A percentile compares a stretch with the other conserved stretches of the same genome.
Evolutionary conservation across 2,329 filamentous ascomycete species (phyloP).

Genomic region (Pseudogymnoascus sp.): DNA sequence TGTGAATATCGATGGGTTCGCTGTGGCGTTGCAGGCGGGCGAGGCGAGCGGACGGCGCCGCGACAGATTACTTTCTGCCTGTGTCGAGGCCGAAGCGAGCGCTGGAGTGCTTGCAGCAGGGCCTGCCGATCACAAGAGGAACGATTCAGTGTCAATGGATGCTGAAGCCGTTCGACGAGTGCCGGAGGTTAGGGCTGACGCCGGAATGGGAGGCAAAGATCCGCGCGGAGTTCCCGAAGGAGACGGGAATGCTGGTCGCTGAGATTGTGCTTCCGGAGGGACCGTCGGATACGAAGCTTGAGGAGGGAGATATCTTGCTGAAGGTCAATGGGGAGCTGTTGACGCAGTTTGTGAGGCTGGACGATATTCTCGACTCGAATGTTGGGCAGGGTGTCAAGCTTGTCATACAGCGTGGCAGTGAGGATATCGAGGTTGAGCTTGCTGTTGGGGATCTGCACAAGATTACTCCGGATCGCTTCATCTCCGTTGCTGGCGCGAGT

Average conservation of each 20-base stretch:
- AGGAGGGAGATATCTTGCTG: conserved; percentile 89
- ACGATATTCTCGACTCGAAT: conserved; percentile 83
- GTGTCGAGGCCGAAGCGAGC: conserved; percentile 85
- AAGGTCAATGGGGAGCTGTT: conserved; percentile 91
- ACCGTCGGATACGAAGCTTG: conserved; percentile 76
- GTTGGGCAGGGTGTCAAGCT: conserved; percentile 74
- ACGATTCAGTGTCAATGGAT: conserved; percentile 99
- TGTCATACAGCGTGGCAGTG: conserved; percentile 79
- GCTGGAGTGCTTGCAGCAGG: conserved; percentile 74
- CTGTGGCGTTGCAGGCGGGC: conserved; percentile 88
- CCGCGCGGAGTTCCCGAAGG: conserved; percentile 76
- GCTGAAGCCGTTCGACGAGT: conserved; percentile 96
- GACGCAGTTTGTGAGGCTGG: conserved; percentile 85
- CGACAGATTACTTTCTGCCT: conserved; percentile 95
- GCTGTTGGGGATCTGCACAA: conserved; percentile 82
- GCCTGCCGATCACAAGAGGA: conserved; percentile 71
- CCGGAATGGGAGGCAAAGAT: conserved; percentile 81
- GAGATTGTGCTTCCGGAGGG: conserved; percentile 91
- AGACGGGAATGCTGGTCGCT: conserved; percentile 94
- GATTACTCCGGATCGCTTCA: conserved; percentile 93
- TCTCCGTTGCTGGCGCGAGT: conserved; percentile 85
- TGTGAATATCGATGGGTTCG: conserved; percentile 88
- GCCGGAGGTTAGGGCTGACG: conserved; percentile 77
- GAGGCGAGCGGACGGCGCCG: conserved; percentile 89
- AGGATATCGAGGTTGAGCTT: conserved; percentile 79